These are phyloP conservation scores for Irpex sp. DNA, from an alignment of 1,284 basidiomycete genomes.

Conservation along the genomic window DNA sequence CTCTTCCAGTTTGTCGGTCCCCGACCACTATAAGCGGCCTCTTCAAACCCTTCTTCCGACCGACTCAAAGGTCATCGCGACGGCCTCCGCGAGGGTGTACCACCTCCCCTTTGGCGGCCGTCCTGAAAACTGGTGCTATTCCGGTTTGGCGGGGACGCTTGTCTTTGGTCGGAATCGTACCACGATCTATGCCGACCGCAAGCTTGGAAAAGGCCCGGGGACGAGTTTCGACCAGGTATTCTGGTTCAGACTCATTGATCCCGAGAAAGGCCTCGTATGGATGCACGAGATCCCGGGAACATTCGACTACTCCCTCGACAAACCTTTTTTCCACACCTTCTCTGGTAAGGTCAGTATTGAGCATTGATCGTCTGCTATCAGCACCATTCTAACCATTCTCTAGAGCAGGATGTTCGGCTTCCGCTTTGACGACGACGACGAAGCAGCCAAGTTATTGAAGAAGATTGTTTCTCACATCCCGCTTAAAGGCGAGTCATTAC, in stretches of 20 bases:
- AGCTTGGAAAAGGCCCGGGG: constrained; percentile 15
- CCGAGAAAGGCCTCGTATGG: constrained; percentile 75
- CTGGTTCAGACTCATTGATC: constrained; percentile 76
- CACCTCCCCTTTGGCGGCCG: constrained; percentile 47
- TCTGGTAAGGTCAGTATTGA: constrained; percentile 66
- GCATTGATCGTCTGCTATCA: neutral
- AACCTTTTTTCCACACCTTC: constrained; percentile 92
- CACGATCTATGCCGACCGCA: constrained; percentile 23
- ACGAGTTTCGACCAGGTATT: constrained; percentile 30
- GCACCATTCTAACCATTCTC: constrained; percentile 2
- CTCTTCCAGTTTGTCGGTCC: constrained; percentile 15
- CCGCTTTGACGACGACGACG: constrained; percentile 63
- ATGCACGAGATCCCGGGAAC: constrained; percentile 80
- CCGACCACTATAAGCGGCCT: constrained; percentile 23
- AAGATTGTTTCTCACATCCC: constrained; percentile 47
- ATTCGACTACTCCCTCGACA: constrained; percentile 83
- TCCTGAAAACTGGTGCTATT: constrained; percentile 62
- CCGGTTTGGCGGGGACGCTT: constrained; percentile 68
- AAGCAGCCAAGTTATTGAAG: constrained; percentile 52
- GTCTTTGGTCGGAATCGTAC: constrained; percentile 67
- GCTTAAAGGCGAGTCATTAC: constrained; percentile 14
- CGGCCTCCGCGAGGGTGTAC: constrained; percentile 43
- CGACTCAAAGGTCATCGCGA: constrained; percentile 23
- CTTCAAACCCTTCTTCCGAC: constrained; percentile 26
- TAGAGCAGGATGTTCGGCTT: constrained; percentile 81